A percentile compares a stretch with the other conserved stretches of the same genome.
These are phyloP conservation scores for Amanita pseudoporphyria DNA, from an alignment of 768 basidiomycete genomes.

Conservation along the genomic window DNA sequence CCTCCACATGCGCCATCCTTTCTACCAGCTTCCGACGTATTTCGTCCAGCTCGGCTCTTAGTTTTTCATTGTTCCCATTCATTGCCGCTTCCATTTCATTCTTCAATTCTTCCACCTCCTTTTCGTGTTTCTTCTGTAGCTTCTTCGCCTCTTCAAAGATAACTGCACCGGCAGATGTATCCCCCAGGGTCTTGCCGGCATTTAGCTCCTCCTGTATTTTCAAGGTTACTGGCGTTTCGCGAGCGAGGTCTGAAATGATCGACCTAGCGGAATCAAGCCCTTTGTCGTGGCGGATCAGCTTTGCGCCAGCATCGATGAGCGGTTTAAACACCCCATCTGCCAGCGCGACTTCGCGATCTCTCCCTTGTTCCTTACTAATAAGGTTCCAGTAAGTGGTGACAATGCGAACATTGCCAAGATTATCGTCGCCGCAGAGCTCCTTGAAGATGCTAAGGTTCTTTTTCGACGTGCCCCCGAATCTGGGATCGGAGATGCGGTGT, in stretches of 20 bases:
- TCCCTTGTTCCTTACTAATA: slow-evolving; percentile 22
- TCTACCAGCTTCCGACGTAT: background rate
- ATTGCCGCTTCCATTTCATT: slow-evolving; percentile 9
- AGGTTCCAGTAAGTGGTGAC: slow-evolving; percentile 37
- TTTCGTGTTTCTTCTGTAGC: slow-evolving; percentile 6
- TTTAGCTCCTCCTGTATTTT: slow-evolving; percentile 15
- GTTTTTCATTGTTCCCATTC: slow-evolving; percentile 2
- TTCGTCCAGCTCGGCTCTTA: slow-evolving; percentile 7
- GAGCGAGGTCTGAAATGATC: slow-evolving; percentile 22
- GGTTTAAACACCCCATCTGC: slow-evolving; percentile 25
- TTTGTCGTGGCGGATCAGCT: slow-evolving; percentile 26
- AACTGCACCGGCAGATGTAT: slow-evolving; percentile 24
- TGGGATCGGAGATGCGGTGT: slow-evolving; percentile 30
- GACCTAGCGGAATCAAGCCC: slow-evolving; percentile 20
- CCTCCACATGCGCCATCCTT: background rate
- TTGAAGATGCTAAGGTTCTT: slow-evolving; percentile 38
- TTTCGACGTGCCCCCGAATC: slow-evolving; percentile 29
- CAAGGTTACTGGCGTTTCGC: slow-evolving; percentile 7
- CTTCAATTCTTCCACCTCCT: slow-evolving; percentile 10
- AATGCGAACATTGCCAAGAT: slow-evolving; percentile 34
- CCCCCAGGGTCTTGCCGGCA: slow-evolving; percentile 17
- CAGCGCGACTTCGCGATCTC: slow-evolving; percentile 27
- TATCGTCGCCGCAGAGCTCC: slow-evolving; percentile 34
- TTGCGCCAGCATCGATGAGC: slow-evolving; percentile 30
- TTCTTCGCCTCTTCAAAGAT: slow-evolving; percentile 11